These are phyloP conservation scores for Wickerhamomyces queroliae DNA, from an alignment of 805 yeast genomes.

Conservation along the genomic window DNA sequence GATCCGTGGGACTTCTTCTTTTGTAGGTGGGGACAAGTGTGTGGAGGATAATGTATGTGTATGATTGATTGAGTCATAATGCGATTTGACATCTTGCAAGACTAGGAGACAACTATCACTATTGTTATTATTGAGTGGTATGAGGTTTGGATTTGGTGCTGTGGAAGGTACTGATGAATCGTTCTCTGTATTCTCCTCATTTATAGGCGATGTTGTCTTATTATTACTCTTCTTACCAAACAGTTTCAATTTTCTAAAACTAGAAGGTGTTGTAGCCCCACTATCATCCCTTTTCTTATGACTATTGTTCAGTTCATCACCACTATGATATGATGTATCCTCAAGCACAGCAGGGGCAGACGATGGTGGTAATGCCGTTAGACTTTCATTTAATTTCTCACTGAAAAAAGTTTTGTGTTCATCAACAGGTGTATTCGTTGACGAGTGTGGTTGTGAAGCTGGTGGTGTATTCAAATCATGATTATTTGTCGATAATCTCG, in stretches of 20 bases:
- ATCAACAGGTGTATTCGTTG: constrained; percentile 11
- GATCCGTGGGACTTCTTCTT: constrained; percentile 27
- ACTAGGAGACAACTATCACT: background rate
- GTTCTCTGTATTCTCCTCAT: too few relatives aligned
- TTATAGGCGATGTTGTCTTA: background rate
- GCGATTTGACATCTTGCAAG: background rate
- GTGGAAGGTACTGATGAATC: background rate
- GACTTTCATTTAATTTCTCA: background rate
- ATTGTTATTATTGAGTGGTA: background rate
- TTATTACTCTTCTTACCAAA: background rate
- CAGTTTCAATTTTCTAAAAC: background rate
- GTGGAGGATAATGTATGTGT: background rate
- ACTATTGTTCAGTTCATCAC: background rate
- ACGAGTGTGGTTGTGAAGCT: background rate
- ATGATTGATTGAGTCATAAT: background rate
- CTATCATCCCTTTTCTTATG: background rate
- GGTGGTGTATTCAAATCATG: constrained; percentile 5
- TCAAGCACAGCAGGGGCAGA: constrained; percentile 6
- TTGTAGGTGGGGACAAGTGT: constrained; percentile 14
- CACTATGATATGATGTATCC: background rate
- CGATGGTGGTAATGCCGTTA: constrained; percentile 3
- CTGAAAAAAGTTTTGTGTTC: constrained; percentile 7
- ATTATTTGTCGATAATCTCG: constrained; percentile 16
- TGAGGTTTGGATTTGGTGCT: background rate
- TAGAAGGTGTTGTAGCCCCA: background rate